Conservation (phyloP, 805 yeast species). For the Vanderwaltozyma tropicalis region DNA sequence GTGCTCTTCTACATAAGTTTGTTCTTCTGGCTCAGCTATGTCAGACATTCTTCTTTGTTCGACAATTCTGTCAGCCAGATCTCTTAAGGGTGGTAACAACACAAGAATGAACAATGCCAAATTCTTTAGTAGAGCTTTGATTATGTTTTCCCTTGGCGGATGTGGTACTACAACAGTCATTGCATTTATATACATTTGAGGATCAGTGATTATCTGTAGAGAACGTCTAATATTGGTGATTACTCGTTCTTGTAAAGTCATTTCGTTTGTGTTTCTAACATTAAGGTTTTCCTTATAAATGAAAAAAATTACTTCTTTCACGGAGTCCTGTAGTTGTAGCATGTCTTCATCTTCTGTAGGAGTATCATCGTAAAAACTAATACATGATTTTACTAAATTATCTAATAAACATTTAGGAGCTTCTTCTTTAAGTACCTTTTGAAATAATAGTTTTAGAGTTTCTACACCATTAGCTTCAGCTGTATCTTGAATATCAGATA, state of each 20-base stretch:
- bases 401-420: background rate
- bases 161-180: background rate
- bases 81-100: constrained; percentile 1
- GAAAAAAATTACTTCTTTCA: constrained; percentile 1
- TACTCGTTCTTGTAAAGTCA: no score
- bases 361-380: background rate
- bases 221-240: background rate
- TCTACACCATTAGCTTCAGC: background rate
- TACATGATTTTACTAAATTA: background rate
- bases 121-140: background rate
- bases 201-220: background rate
- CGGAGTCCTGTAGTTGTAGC: background rate
- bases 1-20: background rate
- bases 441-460: background rate
- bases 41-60: background rate
- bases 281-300: no score
- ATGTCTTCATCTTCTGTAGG: background rate
- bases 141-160: constrained; percentile 1
- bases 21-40: background rate
- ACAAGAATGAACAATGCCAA: background rate
- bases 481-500: background rate
- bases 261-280: no score
- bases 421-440: background rate
- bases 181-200: background rate
- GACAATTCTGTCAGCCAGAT: background rate